Evolutionary conservation across 2,329 filamentous ascomycete genomes (phyloP).

Genomic region (Colletotrichum limetticola): DNA sequence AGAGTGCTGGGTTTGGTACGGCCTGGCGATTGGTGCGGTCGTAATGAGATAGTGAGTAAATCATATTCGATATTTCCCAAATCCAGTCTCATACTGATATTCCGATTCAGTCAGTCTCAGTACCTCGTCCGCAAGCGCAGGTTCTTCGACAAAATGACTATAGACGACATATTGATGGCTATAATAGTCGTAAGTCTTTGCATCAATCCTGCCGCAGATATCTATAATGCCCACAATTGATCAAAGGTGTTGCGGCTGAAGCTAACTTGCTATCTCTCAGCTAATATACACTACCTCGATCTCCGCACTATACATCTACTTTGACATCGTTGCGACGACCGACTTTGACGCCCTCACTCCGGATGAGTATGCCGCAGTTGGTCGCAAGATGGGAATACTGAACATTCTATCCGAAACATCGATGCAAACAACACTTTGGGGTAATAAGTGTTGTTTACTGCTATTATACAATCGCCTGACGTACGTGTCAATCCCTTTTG

Average conservation of each 20-base stretch:
- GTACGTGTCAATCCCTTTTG: background rate
- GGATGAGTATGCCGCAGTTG: background rate
- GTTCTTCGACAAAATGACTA: slow-evolving; percentile 20
- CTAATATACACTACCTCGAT: slow-evolving; percentile 14
- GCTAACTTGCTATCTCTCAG: background rate
- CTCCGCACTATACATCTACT: slow-evolving; percentile 10
- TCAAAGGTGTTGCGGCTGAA: too few species aligned
- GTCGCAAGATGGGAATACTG: slow-evolving; percentile 15
- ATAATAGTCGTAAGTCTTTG: slow-evolving; percentile 10
- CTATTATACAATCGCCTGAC: slow-evolving; percentile 20
- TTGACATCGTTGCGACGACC: background rate
- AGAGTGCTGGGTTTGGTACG: slow-evolving; percentile 28
- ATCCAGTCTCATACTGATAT: background rate
- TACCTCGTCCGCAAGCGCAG: slow-evolving; percentile 24
- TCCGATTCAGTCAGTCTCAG: slow-evolving; percentile 9
- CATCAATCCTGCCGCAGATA: background rate
- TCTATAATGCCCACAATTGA: too few species aligned
- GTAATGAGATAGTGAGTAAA: slow-evolving; percentile 20
- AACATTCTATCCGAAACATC: slow-evolving; percentile 26
- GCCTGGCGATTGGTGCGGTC: slow-evolving; percentile 12
- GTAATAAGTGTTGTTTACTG: slow-evolving; percentile 31
- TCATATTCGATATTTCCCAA: background rate
- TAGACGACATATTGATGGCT: slow-evolving; percentile 27
- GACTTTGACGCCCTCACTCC: slow-evolving; percentile 13
- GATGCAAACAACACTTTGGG: slow-evolving; percentile 33